Evolutionary conservation across 2,329 filamentous ascomycete genomes (phyloP).

Genomic region (Colletotrichum destructivum): DNA sequence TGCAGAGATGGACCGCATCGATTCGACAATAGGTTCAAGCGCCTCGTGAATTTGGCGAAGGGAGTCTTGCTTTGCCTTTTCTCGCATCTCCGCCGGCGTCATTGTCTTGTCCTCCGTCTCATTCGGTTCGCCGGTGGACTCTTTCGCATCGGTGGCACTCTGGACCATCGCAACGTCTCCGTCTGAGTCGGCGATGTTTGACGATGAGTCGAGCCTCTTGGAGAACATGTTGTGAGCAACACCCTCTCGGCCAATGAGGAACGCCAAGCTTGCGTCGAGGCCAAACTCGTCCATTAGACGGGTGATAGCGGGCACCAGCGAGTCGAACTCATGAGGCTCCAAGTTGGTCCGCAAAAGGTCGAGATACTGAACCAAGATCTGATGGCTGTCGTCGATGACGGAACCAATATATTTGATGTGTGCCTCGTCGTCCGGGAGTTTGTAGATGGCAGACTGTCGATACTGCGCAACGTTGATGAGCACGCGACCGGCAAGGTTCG

Average conservation of each 20-base stretch:
- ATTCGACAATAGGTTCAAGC: constrained; percentile 81
- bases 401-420: constrained; percentile 92
- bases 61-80: constrained; percentile 57
- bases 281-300: constrained; percentile 84
- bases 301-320: constrained; percentile 81
- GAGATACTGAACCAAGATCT: constrained; percentile 88
- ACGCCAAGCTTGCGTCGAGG: constrained; percentile 85
- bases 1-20: constrained; percentile 74
- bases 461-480: constrained; percentile 94
- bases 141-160: constrained; percentile 34
- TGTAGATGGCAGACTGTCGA: constrained; percentile 87
- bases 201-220: constrained; percentile 46
- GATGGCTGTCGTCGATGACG: constrained; percentile 91
- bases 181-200: constrained; percentile 62
- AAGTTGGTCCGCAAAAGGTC: constrained; percentile 89
- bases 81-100: constrained; percentile 46
- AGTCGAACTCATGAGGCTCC: constrained; percentile 81
- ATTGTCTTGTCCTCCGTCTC: constrained; percentile 48
- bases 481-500: constrained; percentile 83
- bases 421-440: constrained; percentile 77
- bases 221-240: constrained; percentile 75
- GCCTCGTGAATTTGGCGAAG: constrained; percentile 74
- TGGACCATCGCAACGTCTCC: constrained; percentile 71
- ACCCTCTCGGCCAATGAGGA: constrained; percentile 84
- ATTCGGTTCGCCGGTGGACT: constrained; percentile 50